These are phyloP conservation scores for Trichoderma guizhouense DNA, from an alignment of 2,329 filamentous ascomycete species.

Conservation along the genomic window DNA sequence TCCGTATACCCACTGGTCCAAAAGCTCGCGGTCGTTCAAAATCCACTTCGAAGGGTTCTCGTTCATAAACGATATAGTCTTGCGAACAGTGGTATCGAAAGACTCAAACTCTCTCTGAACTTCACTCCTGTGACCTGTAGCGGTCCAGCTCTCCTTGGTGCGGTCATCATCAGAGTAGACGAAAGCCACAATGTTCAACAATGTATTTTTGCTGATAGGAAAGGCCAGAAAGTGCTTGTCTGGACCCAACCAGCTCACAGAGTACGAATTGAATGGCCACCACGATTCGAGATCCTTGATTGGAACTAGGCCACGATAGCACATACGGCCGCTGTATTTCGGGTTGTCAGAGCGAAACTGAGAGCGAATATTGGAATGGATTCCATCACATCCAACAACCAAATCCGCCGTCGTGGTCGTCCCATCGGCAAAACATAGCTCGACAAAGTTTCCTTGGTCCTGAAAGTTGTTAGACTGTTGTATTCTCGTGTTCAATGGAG, in stretches of 20 bases:
- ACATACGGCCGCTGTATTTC: constrained; percentile 9
- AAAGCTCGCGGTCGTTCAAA: constrained; percentile 6
- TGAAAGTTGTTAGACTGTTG: not conserved
- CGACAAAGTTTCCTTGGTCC: constrained; percentile 3
- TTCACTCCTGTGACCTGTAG: not conserved
- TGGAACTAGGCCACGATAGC: constrained; percentile 6
- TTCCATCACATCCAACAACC: constrained; percentile 28
- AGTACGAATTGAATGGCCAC: constrained; percentile 5
- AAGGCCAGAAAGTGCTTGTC: constrained; percentile 14
- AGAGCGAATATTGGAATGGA: constrained; percentile 16
- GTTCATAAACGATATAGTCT: constrained; percentile 11
- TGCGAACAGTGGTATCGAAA: not conserved
- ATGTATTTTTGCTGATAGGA: constrained; percentile 1
- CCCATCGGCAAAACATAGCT: constrained; percentile 19
- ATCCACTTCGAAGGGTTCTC: constrained; percentile 11
- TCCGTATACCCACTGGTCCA: constrained; percentile 6
- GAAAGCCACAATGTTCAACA: constrained; percentile 3
- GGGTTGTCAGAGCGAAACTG: constrained; percentile 12
- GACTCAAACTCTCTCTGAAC: constrained; percentile 4
- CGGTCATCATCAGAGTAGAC: constrained; percentile 12
- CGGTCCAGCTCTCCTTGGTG: constrained; percentile 8
- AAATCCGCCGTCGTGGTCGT: constrained; percentile 18
- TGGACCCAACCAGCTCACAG: not conserved
- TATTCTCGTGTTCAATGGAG: no score
- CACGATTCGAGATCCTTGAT: constrained; percentile 7